These are phyloP conservation scores for Amphichorda felina DNA, from an alignment of 2,329 filamentous ascomycete species.

Conservation along the genomic window DNA sequence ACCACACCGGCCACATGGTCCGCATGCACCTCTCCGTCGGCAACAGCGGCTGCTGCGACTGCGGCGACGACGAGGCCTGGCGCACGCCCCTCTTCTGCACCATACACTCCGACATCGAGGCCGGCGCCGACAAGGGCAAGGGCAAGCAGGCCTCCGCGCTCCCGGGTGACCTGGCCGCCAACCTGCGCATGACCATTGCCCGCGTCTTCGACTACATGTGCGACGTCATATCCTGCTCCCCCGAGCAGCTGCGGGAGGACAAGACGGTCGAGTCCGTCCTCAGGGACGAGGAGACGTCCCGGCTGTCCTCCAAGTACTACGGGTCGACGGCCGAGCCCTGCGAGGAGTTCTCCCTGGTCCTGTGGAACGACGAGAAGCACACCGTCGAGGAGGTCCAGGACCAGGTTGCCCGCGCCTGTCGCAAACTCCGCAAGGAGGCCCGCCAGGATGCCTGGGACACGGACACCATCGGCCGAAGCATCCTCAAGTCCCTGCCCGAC, in stretches of 20 bases:
- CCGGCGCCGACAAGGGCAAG: slow-evolving; percentile 47
- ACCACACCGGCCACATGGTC: slow-evolving; percentile 88
- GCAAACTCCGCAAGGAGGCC: slow-evolving; percentile 57
- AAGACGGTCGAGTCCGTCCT: slow-evolving; percentile 76
- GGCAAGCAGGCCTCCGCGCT: slow-evolving; percentile 45
- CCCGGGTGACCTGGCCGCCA: slow-evolving; percentile 63
- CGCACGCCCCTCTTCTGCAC: slow-evolving; percentile 77
- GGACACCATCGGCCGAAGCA: slow-evolving; percentile 75
- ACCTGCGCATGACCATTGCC: slow-evolving; percentile 76
- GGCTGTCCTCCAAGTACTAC: slow-evolving; percentile 58
- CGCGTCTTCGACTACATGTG: slow-evolving; percentile 88
- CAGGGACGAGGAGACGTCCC: slow-evolving; percentile 69
- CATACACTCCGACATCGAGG: slow-evolving; percentile 63
- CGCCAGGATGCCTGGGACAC: slow-evolving; percentile 73
- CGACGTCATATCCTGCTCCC: slow-evolving; percentile 95
- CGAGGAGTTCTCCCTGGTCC: slow-evolving; percentile 65
- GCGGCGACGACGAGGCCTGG: slow-evolving; percentile 94
- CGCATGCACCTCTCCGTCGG: slow-evolving; percentile 79
- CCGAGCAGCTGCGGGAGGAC: slow-evolving; percentile 78
- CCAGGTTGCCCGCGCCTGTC: slow-evolving; percentile 83
- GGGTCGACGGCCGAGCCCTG: slow-evolving; percentile 40
- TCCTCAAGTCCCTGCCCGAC: slow-evolving; percentile 66
- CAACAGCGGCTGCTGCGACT: slow-evolving; percentile 95
- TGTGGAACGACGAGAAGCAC: slow-evolving; percentile 99
- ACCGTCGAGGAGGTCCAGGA: slow-evolving; percentile 84